A percentile compares a stretch with the other conserved stretches of the same genome.
These are phyloP conservation scores for Eragrostis tef DNA, from an alignment of 202 grass and related monocot genomes.

Conservation along the genomic window DNA sequence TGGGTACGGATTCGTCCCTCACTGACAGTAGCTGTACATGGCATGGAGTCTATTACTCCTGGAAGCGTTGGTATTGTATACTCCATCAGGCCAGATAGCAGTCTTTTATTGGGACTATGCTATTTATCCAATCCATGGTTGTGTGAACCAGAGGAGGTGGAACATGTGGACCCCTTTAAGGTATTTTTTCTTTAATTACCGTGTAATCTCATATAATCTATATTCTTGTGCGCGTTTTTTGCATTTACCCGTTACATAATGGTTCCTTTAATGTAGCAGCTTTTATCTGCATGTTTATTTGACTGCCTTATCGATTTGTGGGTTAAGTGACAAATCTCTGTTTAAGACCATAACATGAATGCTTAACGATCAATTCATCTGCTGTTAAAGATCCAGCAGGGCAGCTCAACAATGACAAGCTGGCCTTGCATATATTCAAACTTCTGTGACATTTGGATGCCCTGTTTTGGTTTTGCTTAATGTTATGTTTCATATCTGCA, in stretches of 20 bases:
- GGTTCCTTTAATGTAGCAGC: background rate
- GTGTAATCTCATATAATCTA: background rate
- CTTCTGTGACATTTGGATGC: background rate
- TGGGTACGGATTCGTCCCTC: conserved; percentile 88
- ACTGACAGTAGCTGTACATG: conserved; percentile 79
- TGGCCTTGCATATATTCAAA: conserved; percentile 1
- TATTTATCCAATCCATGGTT: conserved; percentile 90
- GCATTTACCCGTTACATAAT: conserved; percentile 5
- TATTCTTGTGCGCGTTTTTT: conserved; percentile 26
- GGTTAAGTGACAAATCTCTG: background rate
- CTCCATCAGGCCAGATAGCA: conserved; percentile 97
- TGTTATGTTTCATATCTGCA: conserved; percentile 34
- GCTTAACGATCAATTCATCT: conserved; percentile 1
- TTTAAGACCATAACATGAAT: conserved; percentile 11
- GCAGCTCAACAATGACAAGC: conserved; percentile 7
- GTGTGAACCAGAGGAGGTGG: conserved; percentile 98
- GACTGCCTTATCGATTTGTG: conserved; percentile 26
- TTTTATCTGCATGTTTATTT: conserved; percentile 38
- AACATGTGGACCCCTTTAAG: conserved; percentile 95
- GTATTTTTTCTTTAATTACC: conserved; percentile 50
- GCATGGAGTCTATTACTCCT: conserved; percentile 90
- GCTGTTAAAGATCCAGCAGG: background rate
- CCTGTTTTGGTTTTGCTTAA: conserved; percentile 42
- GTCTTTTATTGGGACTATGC: conserved; percentile 89
- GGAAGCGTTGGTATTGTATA: conserved; percentile 94